Evolutionary conservation across 2,329 filamentous ascomycete genomes (phyloP).

Genomic region (Pseudogymnoascus sp.): DNA sequence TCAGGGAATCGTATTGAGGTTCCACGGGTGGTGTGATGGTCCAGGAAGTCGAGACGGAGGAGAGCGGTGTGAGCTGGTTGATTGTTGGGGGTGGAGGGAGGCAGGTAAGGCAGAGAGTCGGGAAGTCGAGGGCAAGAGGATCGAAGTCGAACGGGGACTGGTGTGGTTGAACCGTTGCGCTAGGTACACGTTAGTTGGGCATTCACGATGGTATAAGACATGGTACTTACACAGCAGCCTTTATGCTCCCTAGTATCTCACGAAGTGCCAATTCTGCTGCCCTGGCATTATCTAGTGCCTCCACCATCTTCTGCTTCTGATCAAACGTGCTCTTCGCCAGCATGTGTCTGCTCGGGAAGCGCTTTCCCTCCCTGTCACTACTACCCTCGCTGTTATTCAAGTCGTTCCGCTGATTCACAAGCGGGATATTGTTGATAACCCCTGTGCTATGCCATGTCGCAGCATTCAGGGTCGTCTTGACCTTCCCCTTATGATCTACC

Average conservation of each 20-base stretch:
- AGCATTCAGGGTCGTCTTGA: slow-evolving; percentile 30
- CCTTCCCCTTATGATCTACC: slow-evolving; percentile 35
- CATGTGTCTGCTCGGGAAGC: slow-evolving; percentile 40
- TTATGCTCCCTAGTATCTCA: slow-evolving; percentile 72
- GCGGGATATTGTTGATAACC: slow-evolving; percentile 65
- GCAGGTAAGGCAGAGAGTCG: slow-evolving; percentile 72
- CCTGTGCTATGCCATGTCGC: slow-evolving; percentile 69
- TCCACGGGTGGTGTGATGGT: slow-evolving; percentile 67
- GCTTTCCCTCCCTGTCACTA: slow-evolving; percentile 28
- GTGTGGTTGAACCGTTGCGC: slow-evolving; percentile 46
- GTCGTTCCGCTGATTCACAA: slow-evolving; percentile 40
- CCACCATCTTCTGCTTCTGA: slow-evolving; percentile 52
- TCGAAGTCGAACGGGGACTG: slow-evolving; percentile 69
- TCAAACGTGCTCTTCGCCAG: slow-evolving; percentile 49
- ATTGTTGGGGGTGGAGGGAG: slow-evolving; percentile 74
- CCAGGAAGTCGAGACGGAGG: slow-evolving; percentile 67
- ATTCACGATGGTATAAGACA: not conserved
- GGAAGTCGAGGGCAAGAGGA: slow-evolving; percentile 76
- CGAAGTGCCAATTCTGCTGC: slow-evolving; percentile 78
- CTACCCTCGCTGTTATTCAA: slow-evolving; percentile 30
- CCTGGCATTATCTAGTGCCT: slow-evolving; percentile 68
- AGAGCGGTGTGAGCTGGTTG: slow-evolving; percentile 66
- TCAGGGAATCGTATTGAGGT: slow-evolving; percentile 65
- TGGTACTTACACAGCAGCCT: slow-evolving; percentile 65
- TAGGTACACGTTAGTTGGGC: slow-evolving; percentile 22